Base-by-base conservation (phyloP, 306 rosid species). In the Geum urbanum region DNA sequence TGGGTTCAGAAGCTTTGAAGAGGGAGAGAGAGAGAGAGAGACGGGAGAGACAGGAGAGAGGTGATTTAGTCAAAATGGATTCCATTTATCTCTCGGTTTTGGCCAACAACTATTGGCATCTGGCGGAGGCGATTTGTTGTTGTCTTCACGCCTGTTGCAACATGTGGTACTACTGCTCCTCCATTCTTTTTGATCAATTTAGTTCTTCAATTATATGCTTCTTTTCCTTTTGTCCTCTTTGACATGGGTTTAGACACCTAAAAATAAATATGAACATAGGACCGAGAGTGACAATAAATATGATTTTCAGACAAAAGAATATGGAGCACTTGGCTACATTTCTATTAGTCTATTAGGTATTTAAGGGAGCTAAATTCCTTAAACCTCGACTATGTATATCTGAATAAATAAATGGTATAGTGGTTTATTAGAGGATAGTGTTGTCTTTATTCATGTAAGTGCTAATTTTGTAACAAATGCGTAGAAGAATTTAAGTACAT, bases 51-150 rank as follows among this genome's bases (percentile, higher is more conserved):
- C 12, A 32, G 69, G 62, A 56, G n/a, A 58, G 18, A 43, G 32
- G 15, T 9, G 77, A 71, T 73, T 67, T 10, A 52, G 87, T 59
- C 47, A 50, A 71, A 45, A 60, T 24, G 27, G 9, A 70, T 70
- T 24, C 76, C 79, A 69, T 59, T 16, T 22, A 66, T 61, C 74
- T 72, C 71, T 72, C 49, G 9, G 35, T 37, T 67, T 60, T 52
- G 63, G 63, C 62, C 78, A 63, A 55, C 82, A 58, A 60, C 83
- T 44, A 69, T 55, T 55, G 71, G 77, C n/a, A 55, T 63, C 55
- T 58, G 63, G 63, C 13, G 63, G 3, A 24, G 63, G 78, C 37
- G 48, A 54, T 27, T 51, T 24, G 45, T 24, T 44, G 49, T 60
- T 50, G 80, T 56, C 76, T 67, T 70, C 71, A 10, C 40, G 39